phyloP scores from a whole-genome alignment of 371 early-diverging fungal species.

The Parasitella parasitica region DNA sequence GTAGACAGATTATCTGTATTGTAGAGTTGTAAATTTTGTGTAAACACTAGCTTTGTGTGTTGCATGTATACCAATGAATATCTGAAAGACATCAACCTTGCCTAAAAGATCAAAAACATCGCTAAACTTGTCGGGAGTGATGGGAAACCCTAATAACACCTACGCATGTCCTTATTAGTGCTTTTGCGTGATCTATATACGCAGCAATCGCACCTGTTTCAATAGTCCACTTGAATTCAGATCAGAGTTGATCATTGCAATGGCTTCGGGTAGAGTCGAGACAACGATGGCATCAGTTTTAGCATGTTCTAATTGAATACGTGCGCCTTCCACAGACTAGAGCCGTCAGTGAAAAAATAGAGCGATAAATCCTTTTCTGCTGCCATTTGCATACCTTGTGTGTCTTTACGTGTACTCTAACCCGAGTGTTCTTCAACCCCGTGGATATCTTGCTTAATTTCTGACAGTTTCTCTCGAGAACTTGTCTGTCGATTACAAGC shows the following conservation, averaged over 20 bases:
- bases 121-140: conserved; percentile 39
- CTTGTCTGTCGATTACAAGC: conserved; percentile 34
- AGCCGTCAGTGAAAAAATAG: too few relatives aligned
- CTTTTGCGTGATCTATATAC: neutral
- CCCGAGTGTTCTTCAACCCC: conserved; percentile 20
- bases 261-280: conserved; percentile 46
- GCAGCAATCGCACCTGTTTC: conserved; percentile 22
- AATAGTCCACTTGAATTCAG: conserved; percentile 24
- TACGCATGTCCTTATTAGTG: neutral
- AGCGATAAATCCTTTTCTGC: too few relatives aligned
- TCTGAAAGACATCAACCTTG: conserved; percentile 27
- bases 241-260: conserved; percentile 29
- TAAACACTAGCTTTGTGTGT: neutral
- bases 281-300: conserved; percentile 44
- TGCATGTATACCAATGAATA: conserved; percentile 36
- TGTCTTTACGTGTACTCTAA: conserved; percentile 49
- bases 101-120: conserved; percentile 26
- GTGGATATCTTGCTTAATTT: conserved; percentile 21
- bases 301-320: conserved; percentile 34
- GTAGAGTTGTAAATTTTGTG: too few relatives aligned
- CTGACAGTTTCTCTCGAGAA: conserved; percentile 33
- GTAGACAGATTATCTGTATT: conserved; percentile 32
- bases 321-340: conserved; percentile 42
- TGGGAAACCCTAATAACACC: conserved; percentile 42
- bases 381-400: conserved; percentile 49